These are phyloP conservation scores for Pseudogymnoascus sp. DNA, from an alignment of 2,329 filamentous ascomycete genomes.

Conservation along the genomic window DNA sequence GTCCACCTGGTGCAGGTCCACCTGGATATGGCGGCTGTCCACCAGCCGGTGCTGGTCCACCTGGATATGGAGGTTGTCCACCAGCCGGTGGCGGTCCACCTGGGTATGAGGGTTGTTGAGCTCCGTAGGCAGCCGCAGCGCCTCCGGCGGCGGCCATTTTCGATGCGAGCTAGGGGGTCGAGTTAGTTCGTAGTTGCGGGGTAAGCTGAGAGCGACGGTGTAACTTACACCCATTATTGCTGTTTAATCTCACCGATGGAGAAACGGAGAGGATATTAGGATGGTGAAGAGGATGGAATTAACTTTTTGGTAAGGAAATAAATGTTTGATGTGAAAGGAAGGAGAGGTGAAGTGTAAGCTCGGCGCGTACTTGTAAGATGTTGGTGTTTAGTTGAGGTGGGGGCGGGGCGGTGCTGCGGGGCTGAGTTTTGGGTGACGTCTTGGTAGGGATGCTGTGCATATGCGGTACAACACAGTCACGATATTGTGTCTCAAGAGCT, in stretches of 20 bases:
- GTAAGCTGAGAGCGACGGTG: not conserved
- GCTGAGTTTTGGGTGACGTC: constrained; percentile 3
- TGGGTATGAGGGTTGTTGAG: not conserved
- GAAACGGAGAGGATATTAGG: not conserved
- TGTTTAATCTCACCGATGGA: not conserved
- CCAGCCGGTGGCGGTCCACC: not conserved
- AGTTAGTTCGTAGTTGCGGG: not conserved
- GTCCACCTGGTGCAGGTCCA: not conserved
- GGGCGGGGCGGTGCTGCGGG: constrained; percentile 4
- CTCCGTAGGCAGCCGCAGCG: not conserved
- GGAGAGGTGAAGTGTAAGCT: constrained; percentile 1
- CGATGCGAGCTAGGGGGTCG: constrained; percentile 1
- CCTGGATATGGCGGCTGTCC: constrained; percentile 4
- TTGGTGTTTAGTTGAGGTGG: not conserved
- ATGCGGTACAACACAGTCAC: not conserved
- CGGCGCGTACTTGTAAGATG: not conserved
- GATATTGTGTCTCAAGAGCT: not conserved
- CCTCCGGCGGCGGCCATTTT: constrained; percentile 5
- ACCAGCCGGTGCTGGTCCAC: not conserved
- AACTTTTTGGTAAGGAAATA: not conserved
- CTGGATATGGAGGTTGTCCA: not conserved
- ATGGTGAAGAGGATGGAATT: not conserved
- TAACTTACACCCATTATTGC: constrained; percentile 2
- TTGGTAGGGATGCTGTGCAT: not conserved
- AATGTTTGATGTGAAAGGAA: not conserved